Evolutionary conservation across 2,329 filamentous ascomycete genomes (phyloP).

Genomic region (Zymoseptoria tritici): DNA sequence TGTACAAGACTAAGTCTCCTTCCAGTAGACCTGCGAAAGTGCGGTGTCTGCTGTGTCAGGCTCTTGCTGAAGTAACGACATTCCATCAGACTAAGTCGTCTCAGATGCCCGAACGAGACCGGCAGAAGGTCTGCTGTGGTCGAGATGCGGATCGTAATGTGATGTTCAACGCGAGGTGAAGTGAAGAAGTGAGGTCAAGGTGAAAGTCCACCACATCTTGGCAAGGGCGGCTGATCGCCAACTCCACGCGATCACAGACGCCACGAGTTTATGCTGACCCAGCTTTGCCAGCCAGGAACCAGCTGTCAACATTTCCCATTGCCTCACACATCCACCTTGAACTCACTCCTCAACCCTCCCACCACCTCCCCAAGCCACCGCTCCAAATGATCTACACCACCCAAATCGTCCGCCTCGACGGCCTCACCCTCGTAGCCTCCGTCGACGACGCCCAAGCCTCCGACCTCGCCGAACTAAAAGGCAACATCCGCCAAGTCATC

Average conservation of each 20-base stretch:
- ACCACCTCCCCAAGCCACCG: neutral
- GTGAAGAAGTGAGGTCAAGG: neutral
- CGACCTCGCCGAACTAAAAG: conserved; percentile 79
- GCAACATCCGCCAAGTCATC: conserved; percentile 82
- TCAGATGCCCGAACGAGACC: neutral
- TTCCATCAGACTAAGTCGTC: no score
- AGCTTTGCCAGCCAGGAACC: neutral
- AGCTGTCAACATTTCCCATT: neutral
- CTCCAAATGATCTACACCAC: conserved; percentile 49
- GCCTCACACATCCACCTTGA: no score
- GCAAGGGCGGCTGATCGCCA: neutral
- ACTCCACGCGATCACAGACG: neutral
- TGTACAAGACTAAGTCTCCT: no score
- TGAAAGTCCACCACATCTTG: neutral
- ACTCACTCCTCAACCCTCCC: neutral
- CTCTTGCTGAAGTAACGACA: no score
- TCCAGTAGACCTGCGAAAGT: no score
- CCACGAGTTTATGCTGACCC: neutral
- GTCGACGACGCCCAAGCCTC: conserved; percentile 81
- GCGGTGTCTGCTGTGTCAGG: no score
- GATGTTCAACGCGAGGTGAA: neutral
- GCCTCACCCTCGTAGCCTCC: conserved; percentile 89
- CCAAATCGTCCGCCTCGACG: conserved; percentile 88
- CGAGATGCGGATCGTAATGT: neutral
- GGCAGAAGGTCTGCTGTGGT: neutral